phyloP scores from a whole-genome alignment of 352 stramenopile genomes.

The Globisporangium spinosum region DNA sequence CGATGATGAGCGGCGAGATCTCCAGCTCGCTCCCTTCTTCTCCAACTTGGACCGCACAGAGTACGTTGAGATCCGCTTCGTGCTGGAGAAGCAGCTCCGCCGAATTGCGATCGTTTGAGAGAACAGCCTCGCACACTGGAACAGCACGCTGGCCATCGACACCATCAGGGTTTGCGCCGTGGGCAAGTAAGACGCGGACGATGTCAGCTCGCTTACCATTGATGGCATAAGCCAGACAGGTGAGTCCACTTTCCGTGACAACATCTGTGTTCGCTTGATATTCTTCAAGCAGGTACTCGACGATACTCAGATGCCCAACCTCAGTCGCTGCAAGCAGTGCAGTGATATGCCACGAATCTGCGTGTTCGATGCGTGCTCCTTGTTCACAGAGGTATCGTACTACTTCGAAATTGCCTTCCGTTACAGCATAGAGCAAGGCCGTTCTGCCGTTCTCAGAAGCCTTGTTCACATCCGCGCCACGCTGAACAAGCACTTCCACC shows the following conservation, averaged over 20 bases:
- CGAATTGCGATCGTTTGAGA: neutral
- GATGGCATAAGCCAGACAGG: neutral
- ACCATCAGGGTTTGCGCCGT: neutral
- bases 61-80: neutral
- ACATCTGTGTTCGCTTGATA: neutral
- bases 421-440: neutral
- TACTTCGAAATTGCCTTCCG: neutral
- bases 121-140: neutral
- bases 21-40: neutral
- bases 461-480: neutral
- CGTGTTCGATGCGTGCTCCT: neutral
- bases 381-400: neutral
- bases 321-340: neutral
- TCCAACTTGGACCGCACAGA: neutral
- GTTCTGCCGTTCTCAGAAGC: neutral
- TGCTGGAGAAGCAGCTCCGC: neutral
- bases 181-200: neutral
- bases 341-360: neutral
- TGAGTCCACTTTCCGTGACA: neutral
- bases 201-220: neutral
- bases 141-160: neutral
- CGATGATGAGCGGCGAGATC: conserved; percentile 3
- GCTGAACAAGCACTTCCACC: neutral
- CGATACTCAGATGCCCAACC: neutral
- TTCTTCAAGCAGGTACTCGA: conserved; percentile 2